Evolutionary conservation across 306 rosid genomes (phyloP), one percentile per base, ranked within the genome.

Genomic region (Vigna unguiculata): DNA sequence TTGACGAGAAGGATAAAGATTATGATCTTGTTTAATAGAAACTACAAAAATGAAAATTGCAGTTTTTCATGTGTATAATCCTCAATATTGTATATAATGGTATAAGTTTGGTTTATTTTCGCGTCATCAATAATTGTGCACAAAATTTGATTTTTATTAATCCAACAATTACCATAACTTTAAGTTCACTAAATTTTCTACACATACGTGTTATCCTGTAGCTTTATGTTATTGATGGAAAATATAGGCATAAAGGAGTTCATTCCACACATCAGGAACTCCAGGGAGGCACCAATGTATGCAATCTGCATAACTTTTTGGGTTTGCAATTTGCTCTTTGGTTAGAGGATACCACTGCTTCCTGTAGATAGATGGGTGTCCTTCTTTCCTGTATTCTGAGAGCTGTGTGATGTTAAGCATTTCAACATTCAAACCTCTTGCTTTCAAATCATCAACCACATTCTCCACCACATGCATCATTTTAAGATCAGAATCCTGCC

Each of bases 271-370:
- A 80, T 93, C 98, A 46, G 98, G 94, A 2, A 91, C 88, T 24
- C 98, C 98, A 21, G 97, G 98, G 17, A 89, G 92, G 47, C 97
- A 93, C 97, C 98, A 93, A 77, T 93, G 97, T 14, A 84, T 87
- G 70, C 98, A 93, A 83, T 93, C 97, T 19, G 98, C 91, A 77
- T 89, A 93, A 69, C 84, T 79, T 34, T 84, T 88, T 24, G 96
- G 98, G 38, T 93, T 73, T 30, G 88, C 51, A 24, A 76, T 64
- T 59, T 88, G 88, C 16, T 87, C 73, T 72, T 80, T 67, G 0
- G 87, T 89, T 53, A 93, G 82, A 22, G 88, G 69, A 20, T 91
- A 93, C 95, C 98, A 93, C 52, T 93, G 95, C 84, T 89, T 91
- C 66, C 87, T 84, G 49, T 89, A 86, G 54, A 93, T 84, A 2